Percentiles rank a stretch among this genome's conserved stretches.
These are phyloP conservation scores for Ustilago vetiveriae DNA, from an alignment of 1,284 basidiomycete genomes.

Conservation along the genomic window DNA sequence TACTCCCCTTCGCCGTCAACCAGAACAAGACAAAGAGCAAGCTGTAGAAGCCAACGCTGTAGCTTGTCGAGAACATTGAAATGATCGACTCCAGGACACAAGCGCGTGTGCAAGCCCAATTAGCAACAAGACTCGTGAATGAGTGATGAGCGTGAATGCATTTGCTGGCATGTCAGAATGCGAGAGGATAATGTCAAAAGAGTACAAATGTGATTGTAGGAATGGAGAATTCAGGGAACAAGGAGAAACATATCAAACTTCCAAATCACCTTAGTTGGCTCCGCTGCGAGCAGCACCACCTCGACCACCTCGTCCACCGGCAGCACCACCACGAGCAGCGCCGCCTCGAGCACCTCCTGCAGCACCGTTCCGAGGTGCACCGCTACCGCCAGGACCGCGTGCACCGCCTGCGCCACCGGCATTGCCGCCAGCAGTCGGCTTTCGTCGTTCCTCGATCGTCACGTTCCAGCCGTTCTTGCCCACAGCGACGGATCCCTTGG, in stretches of 20 bases:
- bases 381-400: slow-evolving; percentile 3
- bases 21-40: slow-evolving; percentile 35
- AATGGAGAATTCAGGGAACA: too few species aligned
- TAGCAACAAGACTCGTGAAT: too few species aligned
- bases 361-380: slow-evolving; percentile 7
- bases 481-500: slow-evolving; percentile 84
- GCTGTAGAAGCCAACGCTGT: neutral
- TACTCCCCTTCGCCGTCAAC: slow-evolving; percentile 36
- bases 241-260: too few species aligned
- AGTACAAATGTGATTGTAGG: too few species aligned
- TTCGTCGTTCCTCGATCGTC: slow-evolving; percentile 86
- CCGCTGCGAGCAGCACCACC: slow-evolving; percentile 11
- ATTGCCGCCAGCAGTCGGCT: slow-evolving; percentile 77
- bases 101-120: too few species aligned
- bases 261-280: slow-evolving; percentile 15
- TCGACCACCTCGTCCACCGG: slow-evolving; percentile 1
- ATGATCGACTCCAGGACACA: too few species aligned
- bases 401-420: slow-evolving; percentile 7
- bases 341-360: slow-evolving; percentile 10
- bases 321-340: slow-evolving; percentile 15
- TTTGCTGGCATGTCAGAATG: too few species aligned
- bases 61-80: too few species aligned
- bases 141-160: too few species aligned
- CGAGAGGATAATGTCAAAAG: too few species aligned
- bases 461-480: slow-evolving; percentile 74